Conservation (phyloP, 2,329 filamentous ascomycete species). For the Aspergillus alliaceus region DNA sequence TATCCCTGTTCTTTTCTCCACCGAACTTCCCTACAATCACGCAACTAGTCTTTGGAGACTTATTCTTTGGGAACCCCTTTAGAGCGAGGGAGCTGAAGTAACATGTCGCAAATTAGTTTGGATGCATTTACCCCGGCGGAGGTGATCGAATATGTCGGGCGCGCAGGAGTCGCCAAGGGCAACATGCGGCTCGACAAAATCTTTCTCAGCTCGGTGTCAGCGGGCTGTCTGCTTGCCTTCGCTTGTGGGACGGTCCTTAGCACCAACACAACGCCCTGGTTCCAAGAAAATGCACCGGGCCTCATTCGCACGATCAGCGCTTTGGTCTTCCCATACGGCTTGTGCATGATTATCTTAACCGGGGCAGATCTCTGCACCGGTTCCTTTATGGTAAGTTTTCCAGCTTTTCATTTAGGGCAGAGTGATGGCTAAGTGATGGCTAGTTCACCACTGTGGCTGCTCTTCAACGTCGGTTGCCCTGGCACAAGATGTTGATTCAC, state of each 20-base stretch:
- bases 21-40: too few relatives aligned
- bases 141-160: conserved; percentile 52
- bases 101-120: not conserved
- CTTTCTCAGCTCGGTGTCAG: conserved; percentile 53
- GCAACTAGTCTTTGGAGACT: not conserved
- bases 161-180: conserved; percentile 53
- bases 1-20: not conserved
- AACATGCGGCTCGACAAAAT: conserved; percentile 55
- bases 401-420: too few relatives aligned
- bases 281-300: conserved; percentile 50
- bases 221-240: conserved; percentile 54
- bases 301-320: conserved; percentile 48
- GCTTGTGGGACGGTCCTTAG: conserved; percentile 51
- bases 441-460: conserved; percentile 47
- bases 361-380: conserved; percentile 52
- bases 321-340: conserved; percentile 51
- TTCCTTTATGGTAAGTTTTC: conserved; percentile 42
- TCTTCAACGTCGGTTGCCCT: conserved; percentile 43
- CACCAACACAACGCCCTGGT: conserved; percentile 50
- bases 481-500: conserved; percentile 38
- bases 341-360: conserved; percentile 51
- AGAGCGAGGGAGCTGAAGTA: not conserved
- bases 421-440: not conserved
- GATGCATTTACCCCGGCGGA: conserved; percentile 50
- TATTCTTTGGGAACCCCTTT: not conserved